These are phyloP conservation scores for Alternaria atra DNA, from an alignment of 2,329 filamentous ascomycete species.

Conservation along the genomic window DNA sequence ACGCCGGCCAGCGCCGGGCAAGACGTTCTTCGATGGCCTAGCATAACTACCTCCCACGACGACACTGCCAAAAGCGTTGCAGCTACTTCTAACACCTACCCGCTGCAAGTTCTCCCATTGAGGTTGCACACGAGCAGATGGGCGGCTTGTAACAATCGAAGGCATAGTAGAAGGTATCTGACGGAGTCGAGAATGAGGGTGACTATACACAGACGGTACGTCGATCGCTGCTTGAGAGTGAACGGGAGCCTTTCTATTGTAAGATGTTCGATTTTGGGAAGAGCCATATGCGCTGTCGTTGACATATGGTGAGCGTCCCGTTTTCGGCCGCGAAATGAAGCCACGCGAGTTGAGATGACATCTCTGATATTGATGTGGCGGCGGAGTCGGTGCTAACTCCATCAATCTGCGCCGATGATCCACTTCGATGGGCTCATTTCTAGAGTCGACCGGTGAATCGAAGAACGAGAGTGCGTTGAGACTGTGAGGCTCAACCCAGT, in stretches of 20 bases:
- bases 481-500: slow-evolving; percentile 36
- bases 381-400: slow-evolving; percentile 1
- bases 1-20: slow-evolving; percentile 27
- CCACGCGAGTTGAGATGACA: slow-evolving; percentile 24
- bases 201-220: slow-evolving; percentile 13
- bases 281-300: slow-evolving; percentile 17
- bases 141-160: slow-evolving; percentile 20
- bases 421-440: slow-evolving; percentile 25
- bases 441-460: slow-evolving; percentile 36
- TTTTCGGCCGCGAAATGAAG: slow-evolving; percentile 22
- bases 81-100: slow-evolving; percentile 39
- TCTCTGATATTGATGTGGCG: slow-evolving; percentile 11
- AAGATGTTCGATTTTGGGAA: slow-evolving; percentile 6
- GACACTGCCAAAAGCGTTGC: slow-evolving; percentile 7
- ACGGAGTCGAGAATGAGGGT: slow-evolving; percentile 15
- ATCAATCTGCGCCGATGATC: background rate
- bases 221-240: slow-evolving; percentile 11
- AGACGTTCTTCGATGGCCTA: slow-evolving; percentile 12
- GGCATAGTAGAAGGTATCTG: slow-evolving; percentile 29
- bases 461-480: slow-evolving; percentile 51
- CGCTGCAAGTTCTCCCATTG: slow-evolving; percentile 29
- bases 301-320: slow-evolving; percentile 7
- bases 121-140: slow-evolving; percentile 20
- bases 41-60: background rate
- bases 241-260: slow-evolving; percentile 9